Evolutionary conservation across 2,329 filamentous ascomycete species (phyloP), one percentile per base, ranked within the genome.

Genomic region (Meredithiella fracta): DNA sequence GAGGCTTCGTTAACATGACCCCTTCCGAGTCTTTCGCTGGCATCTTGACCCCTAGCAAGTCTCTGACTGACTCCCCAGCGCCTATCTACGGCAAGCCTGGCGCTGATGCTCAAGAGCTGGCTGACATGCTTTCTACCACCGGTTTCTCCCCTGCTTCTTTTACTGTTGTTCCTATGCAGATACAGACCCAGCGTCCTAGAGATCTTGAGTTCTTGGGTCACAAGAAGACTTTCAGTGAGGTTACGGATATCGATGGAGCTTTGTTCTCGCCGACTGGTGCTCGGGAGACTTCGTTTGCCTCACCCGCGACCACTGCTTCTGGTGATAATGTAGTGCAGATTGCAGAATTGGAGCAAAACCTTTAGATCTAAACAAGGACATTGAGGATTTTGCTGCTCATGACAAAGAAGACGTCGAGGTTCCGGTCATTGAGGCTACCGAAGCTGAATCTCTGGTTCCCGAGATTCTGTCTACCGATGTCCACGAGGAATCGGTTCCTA

Each of bases 281-380:
- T n/a, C 53, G 42, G 14, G 57, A 58, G 14, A 56, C 40, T n/a
- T 58, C 57, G 4, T 58, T 58, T 56, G 57, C 57, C 3, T 58
- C 57, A 9, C 57, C 57, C 2, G 57, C 57, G n/a, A 58, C 57
- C 15, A 53, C 57, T 1, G 57, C 57, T n/a, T 58, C 57, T 22
- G 37, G 54, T 23, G 31, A 23, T 15, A 47, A 37, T 2, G n/a
- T 49, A 11, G 40, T 15, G 2, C 42, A 42, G 5, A 29, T 29
- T 38, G 17, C 17, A 14, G 57, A 55, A 7, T 23, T 56, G 17
- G 57, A 58, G 49, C 37, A 26, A 20, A 58, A 49, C 53, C 57
- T 3, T 22, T 58, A 5, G 53, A 58, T 50, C 26, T 58, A 3
- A 14, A 42, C 8, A 20, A 44, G 15, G 38, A 44, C 7, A 9